A percentile compares a stretch with the other conserved stretches of the same genome.
These are phyloP conservation scores for Flueggea neowawraea DNA, from an alignment of 441 rosid species.

Conservation along the genomic window DNA sequence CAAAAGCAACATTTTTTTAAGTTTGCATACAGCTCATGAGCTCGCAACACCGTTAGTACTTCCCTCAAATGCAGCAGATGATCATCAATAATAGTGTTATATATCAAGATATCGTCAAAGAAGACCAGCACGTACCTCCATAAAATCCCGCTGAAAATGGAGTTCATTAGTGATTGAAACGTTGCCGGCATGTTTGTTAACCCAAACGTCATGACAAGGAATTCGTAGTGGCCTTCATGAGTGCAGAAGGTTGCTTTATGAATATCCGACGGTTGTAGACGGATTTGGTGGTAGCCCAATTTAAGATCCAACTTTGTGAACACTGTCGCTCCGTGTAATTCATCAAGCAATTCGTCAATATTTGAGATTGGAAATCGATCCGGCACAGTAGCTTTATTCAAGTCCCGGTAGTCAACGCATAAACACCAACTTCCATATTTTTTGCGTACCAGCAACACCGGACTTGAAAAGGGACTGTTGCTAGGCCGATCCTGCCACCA, in stretches of 20 bases:
- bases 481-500: not conserved
- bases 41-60: not conserved
- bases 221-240: constrained; percentile 2
- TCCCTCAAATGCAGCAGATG: not conserved
- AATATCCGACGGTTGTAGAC: not conserved
- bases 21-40: not conserved
- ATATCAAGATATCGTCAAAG: not conserved
- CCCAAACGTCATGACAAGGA: not conserved
- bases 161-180: not conserved
- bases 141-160: not conserved
- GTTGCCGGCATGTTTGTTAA: not conserved
- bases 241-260: not conserved
- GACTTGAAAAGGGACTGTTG: not conserved
- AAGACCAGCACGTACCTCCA: not conserved
- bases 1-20: not conserved
- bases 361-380: not conserved
- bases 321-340: not conserved
- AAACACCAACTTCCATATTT: not conserved
- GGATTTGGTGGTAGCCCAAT: not conserved
- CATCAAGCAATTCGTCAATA: not conserved
- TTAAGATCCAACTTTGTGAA: constrained; percentile 4
- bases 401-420: not conserved
- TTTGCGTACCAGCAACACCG: not conserved
- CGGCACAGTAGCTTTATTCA: not conserved
- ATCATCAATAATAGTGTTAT: not conserved